Base-by-base conservation (phyloP, 139 green algal species). In the Chlorella sp. region DNA sequence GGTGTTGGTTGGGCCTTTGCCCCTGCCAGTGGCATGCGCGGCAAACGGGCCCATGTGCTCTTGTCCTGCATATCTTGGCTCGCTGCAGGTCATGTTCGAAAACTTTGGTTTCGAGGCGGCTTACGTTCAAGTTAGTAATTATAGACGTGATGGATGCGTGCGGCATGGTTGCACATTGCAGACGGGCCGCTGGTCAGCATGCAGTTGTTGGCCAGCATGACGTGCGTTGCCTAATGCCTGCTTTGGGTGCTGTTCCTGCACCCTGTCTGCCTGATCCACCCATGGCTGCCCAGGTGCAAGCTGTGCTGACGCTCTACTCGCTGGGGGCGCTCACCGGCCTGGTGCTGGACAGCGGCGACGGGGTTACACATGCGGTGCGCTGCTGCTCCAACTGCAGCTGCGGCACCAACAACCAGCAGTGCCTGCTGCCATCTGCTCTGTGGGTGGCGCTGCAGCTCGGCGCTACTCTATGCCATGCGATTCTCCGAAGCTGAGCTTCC, bases 241-340 rank as follows among this genome's bases (percentile, higher is more conserved):
- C n/a, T n/a, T n/a, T n/a, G n/a, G n/a, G n/a, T n/a, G n/a, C n/a
- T 65, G 67, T 51, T 51, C 81, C 32, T 92, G 97, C 64, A 82
- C 96, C 83, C 84, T 96, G 2, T 96, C 93, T n/a, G 93, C 97
- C 34, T 89, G n/a, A n/a, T 94, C 12, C 91, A 9, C 44, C 9
- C 9, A 51, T 51, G 44, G n/a, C 44, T 9, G 44, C 9, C 9
- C 95, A 98, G 81, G 86, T 95, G n/a, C 95, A 98, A 83, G 93
- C 95, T 6, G 93, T 96, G 36, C 92, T 98, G 3, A 96, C 95
- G 28, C 87, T 98, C 20, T 98, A 98, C 86, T 88, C 91, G 0
- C 91, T 95, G 84, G 92, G 92, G 2, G 86, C 95, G 70, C 87
- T 96, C 71, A 98, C 92, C 1, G 95, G 95, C 0, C 87, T 98